Conservation (phyloP, 495 filamentous ascomycete species). For the Neurospora africana region DNA sequence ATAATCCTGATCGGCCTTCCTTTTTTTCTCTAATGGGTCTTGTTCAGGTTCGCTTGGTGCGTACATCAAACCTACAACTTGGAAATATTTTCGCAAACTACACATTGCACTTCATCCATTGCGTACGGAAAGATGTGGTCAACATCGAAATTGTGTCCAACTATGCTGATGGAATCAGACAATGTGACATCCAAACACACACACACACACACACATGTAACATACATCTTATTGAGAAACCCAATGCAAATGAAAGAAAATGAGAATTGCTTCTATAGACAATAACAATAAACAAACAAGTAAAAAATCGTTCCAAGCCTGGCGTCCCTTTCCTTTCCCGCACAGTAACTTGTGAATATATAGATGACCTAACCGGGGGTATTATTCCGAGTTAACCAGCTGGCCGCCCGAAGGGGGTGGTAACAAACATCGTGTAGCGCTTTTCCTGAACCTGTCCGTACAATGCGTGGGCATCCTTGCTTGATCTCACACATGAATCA, state of each 20-base stretch:
- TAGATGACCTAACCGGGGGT: background rate
- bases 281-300: background rate
- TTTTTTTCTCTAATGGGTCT: conserved; percentile 8
- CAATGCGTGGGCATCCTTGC: background rate
- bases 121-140: background rate
- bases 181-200: background rate
- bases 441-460: background rate
- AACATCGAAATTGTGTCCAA: background rate
- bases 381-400: background rate
- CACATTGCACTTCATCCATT: background rate
- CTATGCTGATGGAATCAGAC: background rate
- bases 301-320: background rate
- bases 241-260: background rate
- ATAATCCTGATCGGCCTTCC: conserved; percentile 25
- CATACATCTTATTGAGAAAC: background rate
- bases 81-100: background rate
- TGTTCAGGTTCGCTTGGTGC: conserved; percentile 31
- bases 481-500: background rate
- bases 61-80: conserved; percentile 13
- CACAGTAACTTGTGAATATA: background rate
- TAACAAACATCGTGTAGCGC: background rate
- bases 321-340: background rate
- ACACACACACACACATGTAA: background rate
- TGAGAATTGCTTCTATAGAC: background rate
- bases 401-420: background rate